Base-by-base conservation (phyloP, 257 asterid species). In the Anisodus acutangulus region DNA sequence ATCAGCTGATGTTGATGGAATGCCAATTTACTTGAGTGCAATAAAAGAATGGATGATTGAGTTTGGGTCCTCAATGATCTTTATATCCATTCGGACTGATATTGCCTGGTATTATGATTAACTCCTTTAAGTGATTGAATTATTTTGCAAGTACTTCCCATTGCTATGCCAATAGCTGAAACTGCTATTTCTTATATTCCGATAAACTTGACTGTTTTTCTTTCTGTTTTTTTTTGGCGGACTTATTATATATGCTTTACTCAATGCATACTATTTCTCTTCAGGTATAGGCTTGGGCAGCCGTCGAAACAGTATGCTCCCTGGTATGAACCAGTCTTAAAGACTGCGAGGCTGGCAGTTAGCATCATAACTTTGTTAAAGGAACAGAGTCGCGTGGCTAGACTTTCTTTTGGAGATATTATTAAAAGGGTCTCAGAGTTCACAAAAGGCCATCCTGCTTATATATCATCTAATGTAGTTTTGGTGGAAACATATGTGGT, bases 11-110 rank as follows among this genome's bases (percentile, higher is more conserved):
- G 79, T 86, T 81, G 99, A 89, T 79, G 99, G 99, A 53, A 91
- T 96, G 17, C 98, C 97, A 17, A 88, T 92, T 69, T 96, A 89
- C 88, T 85, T 96, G 91, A 94, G 98, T 80, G 97, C 97, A 4
- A 93, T 96, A 74, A 96, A 94, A 88, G 99, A 96, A 87, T 96
- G 99, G 99, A 90, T 91, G 89, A 93, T 94, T 87, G 99, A 96
- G 85, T 94, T 92, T 83, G 98, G 98, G 64, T 92, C 96, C 62
- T 89, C 95, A 9, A 91, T 94, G 93, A 88, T 96, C 81, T 92
- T 94, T 88, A 90, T 96, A 80, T 93, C 97, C 2, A 88, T 94
- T 62, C 92, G 98, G 47, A 96, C 99, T 83, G 98, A 95, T 86
- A 91, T 94, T 96, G 94, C 98, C 83, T 95, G 99, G 99, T 95